Conservation (phyloP, 1,139 yeast genomes). For the Spathaspora jeffriesii region DNA sequence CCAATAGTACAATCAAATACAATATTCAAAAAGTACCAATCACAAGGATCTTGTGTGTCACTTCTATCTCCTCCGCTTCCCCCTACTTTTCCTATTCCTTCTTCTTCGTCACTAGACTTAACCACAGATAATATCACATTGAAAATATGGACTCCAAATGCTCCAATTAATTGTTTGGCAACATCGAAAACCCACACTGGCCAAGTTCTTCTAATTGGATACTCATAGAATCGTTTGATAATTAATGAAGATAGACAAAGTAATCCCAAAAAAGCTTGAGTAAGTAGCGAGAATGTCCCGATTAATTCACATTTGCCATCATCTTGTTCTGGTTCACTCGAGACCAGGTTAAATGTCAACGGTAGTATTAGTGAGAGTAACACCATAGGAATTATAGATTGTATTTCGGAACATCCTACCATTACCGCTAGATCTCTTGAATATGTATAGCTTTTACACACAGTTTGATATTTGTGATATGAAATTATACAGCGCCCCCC, state of each 20-base stretch:
- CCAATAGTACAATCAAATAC: constrained; percentile 96
- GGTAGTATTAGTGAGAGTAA: constrained; percentile 1
- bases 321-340: constrained; percentile 5
- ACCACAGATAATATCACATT: constrained; percentile 74
- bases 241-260: constrained; percentile 75
- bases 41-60: constrained; percentile 59
- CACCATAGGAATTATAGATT: not conserved
- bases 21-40: constrained; percentile 89
- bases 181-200: constrained; percentile 89
- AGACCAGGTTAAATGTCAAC: not conserved
- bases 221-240: constrained; percentile 74
- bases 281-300: constrained; percentile 69
- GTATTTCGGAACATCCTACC: constrained; percentile 1
- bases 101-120: constrained; percentile 29
- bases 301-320: constrained; percentile 58
- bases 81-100: constrained; percentile 25
- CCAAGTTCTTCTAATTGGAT: constrained; percentile 82
- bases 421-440: no score
- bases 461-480: no score
- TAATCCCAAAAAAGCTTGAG: constrained; percentile 70
- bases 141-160: constrained; percentile 78
- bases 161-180: constrained; percentile 85
- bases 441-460: no score
- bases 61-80: not conserved
- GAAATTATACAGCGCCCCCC: no score